Evolutionary conservation across 2,329 filamentous ascomycete species (phyloP).

Genomic region (Eutypa lata): DNA sequence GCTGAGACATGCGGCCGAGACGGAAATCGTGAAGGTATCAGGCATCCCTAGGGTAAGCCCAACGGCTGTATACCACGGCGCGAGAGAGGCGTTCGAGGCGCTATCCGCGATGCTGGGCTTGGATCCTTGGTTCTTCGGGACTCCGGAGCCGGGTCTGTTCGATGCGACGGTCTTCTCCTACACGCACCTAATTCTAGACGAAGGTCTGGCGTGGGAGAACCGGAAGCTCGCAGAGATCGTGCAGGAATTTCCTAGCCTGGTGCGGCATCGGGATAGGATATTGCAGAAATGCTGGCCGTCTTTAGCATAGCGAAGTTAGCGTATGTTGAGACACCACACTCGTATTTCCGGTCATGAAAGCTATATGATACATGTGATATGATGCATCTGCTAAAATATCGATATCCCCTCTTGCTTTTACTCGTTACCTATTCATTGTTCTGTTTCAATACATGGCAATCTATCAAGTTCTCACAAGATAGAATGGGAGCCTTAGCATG

Average conservation of each 20-base stretch:
- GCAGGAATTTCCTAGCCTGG: constrained; percentile 56
- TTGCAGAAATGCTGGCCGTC: constrained; percentile 43
- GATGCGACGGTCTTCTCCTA: constrained; percentile 91
- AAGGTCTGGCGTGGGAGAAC: constrained; percentile 61
- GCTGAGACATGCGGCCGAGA: constrained; percentile 68
- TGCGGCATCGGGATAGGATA: constrained; percentile 61
- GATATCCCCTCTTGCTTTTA: too few species aligned
- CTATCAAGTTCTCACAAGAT: too few species aligned
- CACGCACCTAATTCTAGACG: constrained; percentile 73
- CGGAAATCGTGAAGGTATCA: constrained; percentile 67
- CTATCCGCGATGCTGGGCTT: constrained; percentile 40
- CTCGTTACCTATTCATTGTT: too few species aligned
- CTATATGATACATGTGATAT: too few species aligned
- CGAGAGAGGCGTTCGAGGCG: constrained; percentile 42
- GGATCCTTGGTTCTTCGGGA: constrained; percentile 48
- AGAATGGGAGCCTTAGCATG: too few species aligned
- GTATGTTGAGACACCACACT: too few species aligned
- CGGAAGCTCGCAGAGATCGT: constrained; percentile 57
- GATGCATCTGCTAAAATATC: too few species aligned
- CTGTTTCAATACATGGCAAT: too few species aligned
- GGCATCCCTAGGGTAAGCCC: constrained; percentile 30
- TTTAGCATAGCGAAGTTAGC: background rate
- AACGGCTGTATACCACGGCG: constrained; percentile 40
- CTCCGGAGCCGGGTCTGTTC: constrained; percentile 63
- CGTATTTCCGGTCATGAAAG: too few species aligned